phyloP scores from a whole-genome alignment of 1,139 yeast species.

The Yamadazyma diospyri region DNA sequence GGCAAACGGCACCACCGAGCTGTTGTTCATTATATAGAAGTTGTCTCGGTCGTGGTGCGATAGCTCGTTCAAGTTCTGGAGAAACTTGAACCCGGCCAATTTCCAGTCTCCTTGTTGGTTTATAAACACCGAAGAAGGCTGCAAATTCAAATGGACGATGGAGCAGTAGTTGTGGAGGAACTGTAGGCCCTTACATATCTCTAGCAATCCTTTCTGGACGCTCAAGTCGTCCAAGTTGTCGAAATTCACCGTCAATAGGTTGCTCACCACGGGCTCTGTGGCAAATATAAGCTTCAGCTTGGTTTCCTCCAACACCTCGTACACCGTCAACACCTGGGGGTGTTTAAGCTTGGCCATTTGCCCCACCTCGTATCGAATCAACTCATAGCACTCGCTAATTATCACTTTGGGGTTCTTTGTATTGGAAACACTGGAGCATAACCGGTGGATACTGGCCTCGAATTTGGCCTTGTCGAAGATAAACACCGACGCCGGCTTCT shows the following conservation, averaged over 20 bases:
- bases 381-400: conserved; percentile 39
- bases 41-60: conserved; percentile 48
- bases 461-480: conserved; percentile 81
- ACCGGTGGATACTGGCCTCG: conserved; percentile 51
- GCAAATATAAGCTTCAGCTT: conserved; percentile 76
- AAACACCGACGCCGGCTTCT: conserved; percentile 71
- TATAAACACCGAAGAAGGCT: conserved; percentile 73
- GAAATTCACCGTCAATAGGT: conserved; percentile 46
- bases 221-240: conserved; percentile 59
- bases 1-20: conserved; percentile 76
- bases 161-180: conserved; percentile 78
- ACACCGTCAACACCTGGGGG: conserved; percentile 77
- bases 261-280: conserved; percentile 71
- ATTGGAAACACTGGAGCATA: conserved; percentile 45
- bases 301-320: conserved; percentile 88
- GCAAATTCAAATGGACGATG: conserved; percentile 72
- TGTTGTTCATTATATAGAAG: conserved; percentile 59
- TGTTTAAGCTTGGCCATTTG: conserved; percentile 80
- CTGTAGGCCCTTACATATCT: conserved; percentile 71
- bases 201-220: conserved; percentile 82
- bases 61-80: conserved; percentile 51
- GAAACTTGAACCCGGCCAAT: conserved; percentile 68
- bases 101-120: conserved; percentile 95
- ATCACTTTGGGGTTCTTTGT: conserved; percentile 36
- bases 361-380: conserved; percentile 50